Evolutionary conservation across 2,329 filamentous ascomycete species (phyloP).

Genomic region (Clarireedia sp.): DNA sequence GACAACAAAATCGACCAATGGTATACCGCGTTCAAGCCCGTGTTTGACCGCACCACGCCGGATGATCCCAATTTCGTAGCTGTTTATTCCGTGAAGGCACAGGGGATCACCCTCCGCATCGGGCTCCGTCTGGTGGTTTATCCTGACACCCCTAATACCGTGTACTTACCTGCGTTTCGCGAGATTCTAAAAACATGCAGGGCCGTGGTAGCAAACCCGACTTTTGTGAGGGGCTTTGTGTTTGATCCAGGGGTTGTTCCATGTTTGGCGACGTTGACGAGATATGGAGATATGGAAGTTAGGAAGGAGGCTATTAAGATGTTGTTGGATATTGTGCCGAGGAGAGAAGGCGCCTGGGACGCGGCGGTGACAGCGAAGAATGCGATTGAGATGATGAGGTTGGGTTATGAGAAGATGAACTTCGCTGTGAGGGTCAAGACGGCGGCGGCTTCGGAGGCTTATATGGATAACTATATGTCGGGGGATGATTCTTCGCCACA

Average conservation of each 20-base stretch:
- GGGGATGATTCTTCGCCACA: no score
- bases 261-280: not conserved
- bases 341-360: conserved; percentile 7
- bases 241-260: conserved; percentile 1
- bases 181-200: not conserved
- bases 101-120: not conserved
- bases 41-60: not conserved
- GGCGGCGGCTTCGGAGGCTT: no score
- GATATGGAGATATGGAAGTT: not conserved
- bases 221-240: conserved; percentile 1
- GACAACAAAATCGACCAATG: not conserved
- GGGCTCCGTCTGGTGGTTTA: conserved; percentile 1
- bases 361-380: not conserved
- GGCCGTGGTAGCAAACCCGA: not conserved
- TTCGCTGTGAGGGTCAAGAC: no score
- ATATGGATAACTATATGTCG: no score
- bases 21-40: conserved; percentile 1
- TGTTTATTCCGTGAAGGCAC: not conserved
- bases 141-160: not conserved
- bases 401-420: not conserved
- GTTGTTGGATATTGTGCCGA: conserved; percentile 1
- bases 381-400: not conserved
- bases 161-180: not conserved
- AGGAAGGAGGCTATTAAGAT: conserved; percentile 1
- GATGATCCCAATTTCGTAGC: not conserved